Evolutionary conservation across 1,284 basidiomycete species (phyloP), one percentile per base, ranked within the genome.

Genomic region (Sphaerobolus stellatus): DNA sequence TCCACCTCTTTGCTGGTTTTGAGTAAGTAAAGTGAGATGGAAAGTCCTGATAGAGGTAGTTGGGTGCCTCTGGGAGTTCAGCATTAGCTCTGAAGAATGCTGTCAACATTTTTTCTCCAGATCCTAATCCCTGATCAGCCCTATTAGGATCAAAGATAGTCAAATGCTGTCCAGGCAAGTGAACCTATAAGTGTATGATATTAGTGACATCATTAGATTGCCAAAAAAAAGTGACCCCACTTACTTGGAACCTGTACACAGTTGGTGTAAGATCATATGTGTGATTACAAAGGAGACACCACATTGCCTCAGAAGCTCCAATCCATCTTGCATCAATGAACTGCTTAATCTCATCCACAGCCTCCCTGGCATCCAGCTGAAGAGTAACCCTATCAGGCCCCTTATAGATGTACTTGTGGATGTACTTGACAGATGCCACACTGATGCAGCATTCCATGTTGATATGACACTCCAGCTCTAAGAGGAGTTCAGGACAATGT

Each of bases 341-440:
- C 5, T 51, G 31, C 31, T 64, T 61, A 25, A 77, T 65, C 56
- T 79, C 74, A 60, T 77, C 62, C 11, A 31, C 41, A 4, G 4
- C n/a, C n/a, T n/a, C n/a, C 22, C 28, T 27, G 3, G 22, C 20
- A 4, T 43, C 11, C 11, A 13, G 22, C 22, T 38, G 36, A 20
- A 51, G 27, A 61, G 29, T 66, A 0, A 66, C 66, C 1, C 66
- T 61, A 60, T 80, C 76, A 22, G 59, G 51, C 0, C 79, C 78
- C 58, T 81, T 81, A 56, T 75, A 68, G 34, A 78, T 67, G 57
- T 80, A 80, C 56, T 80, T 80, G 64, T 71, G 69, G 5, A 72
- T 54, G 56, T 80, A 80, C 57, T 79, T 77, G 57, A 75, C 51
- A 0, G 71, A 64, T 1, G 52, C 56, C 18, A 77, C 55, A 0